A percentile compares a stretch with the other conserved stretches of the same genome.
Evolutionary conservation across 345 rosid genomes (phyloP).

Genomic region (Triadica sebifera): DNA sequence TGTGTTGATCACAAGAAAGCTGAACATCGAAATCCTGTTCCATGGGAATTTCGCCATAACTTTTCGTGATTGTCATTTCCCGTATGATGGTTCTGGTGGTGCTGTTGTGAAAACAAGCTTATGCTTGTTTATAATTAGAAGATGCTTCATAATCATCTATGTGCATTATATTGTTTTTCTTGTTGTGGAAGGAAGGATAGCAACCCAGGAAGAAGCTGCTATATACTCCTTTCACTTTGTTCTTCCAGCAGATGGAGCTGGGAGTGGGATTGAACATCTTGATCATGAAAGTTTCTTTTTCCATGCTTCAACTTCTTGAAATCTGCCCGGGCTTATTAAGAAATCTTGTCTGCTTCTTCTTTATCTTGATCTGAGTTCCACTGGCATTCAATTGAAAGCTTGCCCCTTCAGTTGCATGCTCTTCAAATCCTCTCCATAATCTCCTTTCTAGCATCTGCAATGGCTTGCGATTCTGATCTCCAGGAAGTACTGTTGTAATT

Average conservation of each 20-base stretch:
- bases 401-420: neutral
- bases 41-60: neutral
- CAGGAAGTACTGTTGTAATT: slow-evolving; percentile 28
- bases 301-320: slow-evolving; percentile 41
- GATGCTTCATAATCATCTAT: no score
- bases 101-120: neutral
- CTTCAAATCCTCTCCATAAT: slow-evolving; percentile 50
- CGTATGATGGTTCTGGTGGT: neutral
- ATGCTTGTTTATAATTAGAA: slow-evolving; percentile 19
- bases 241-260: slow-evolving; percentile 30
- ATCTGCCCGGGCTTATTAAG: slow-evolving; percentile 18
- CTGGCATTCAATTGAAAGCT: slow-evolving; percentile 7
- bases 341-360: slow-evolving; percentile 11
- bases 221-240: slow-evolving; percentile 17
- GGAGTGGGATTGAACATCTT: slow-evolving; percentile 45
- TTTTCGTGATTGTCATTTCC: neutral
- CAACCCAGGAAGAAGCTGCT: slow-evolving; percentile 24
- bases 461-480: slow-evolving; percentile 15
- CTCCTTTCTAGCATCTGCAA: slow-evolving; percentile 51
- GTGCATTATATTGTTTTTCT: slow-evolving; percentile 26
- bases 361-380: slow-evolving; percentile 15
- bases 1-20: neutral
- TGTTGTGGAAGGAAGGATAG: slow-evolving; percentile 31
- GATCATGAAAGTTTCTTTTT: slow-evolving; percentile 43
- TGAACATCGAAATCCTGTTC: neutral